A percentile compares a stretch with the other conserved stretches of the same genome.
phyloP scores from a whole-genome alignment of 139 green algal species.

The Nannochloris sp. region DNA sequence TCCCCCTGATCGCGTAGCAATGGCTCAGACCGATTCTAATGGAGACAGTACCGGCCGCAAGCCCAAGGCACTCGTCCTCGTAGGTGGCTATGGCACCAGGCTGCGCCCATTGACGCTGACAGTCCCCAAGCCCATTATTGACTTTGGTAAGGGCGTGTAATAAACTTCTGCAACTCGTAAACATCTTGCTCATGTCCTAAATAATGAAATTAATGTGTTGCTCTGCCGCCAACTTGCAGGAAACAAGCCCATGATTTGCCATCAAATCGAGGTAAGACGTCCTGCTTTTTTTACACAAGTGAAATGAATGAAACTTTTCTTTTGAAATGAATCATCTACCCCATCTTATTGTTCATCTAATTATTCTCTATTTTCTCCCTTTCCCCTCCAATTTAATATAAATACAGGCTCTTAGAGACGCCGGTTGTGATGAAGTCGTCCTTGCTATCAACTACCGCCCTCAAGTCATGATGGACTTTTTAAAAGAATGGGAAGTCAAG shows the following conservation, averaged over 20 bases:
- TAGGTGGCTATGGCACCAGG: conserved; percentile 83
- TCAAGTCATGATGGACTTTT: conserved; percentile 91
- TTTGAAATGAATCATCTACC: neutral
- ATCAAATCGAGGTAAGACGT: conserved; percentile 96
- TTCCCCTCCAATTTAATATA: neutral
- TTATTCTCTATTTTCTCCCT: neutral
- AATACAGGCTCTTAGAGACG: conserved; percentile 85
- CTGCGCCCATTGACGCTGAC: conserved; percentile 71
- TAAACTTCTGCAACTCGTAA: neutral
- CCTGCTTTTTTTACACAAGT: too few relatives aligned
- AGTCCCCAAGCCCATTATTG: conserved; percentile 92
- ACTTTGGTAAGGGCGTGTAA: conserved; percentile 57
- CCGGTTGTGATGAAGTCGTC: conserved; percentile 87
- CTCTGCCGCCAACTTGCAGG: conserved; percentile 8
- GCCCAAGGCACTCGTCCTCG: conserved; percentile 78
- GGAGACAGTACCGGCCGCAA: conserved; percentile 1
- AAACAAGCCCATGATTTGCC: conserved; percentile 99
- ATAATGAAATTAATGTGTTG: too few relatives aligned
- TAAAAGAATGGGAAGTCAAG: conserved; percentile 92
- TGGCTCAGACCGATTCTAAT: too few relatives aligned
- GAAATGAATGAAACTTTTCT: neutral
- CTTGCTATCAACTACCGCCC: conserved; percentile 96
- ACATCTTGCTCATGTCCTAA: neutral
- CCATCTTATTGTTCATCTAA: neutral
- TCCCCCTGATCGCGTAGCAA: too few relatives aligned